Percentiles rank a stretch among this genome's conserved stretches.
Evolutionary conservation across 176 grass and related monocot species (phyloP).

Genomic region (Aegilops bicornis): DNA sequence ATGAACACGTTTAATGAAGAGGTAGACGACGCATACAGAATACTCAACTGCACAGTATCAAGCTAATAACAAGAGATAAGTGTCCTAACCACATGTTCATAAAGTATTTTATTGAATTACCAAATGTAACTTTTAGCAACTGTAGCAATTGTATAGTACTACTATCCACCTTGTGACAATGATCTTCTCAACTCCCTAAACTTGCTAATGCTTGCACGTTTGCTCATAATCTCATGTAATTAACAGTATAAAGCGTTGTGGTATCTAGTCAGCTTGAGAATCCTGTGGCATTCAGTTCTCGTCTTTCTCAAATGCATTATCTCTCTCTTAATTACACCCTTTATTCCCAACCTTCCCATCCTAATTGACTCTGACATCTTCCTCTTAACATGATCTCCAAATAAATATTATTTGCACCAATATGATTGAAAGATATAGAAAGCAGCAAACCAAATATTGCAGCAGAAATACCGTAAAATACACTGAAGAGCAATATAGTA

Average conservation of each 20-base stretch:
- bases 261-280: background rate
- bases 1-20: slow-evolving; percentile 13
- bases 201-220: background rate
- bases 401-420: slow-evolving; percentile 19
- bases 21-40: slow-evolving; percentile 10
- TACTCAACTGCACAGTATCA: background rate
- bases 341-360: background rate
- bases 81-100: background rate
- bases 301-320: background rate
- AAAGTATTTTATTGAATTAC: background rate
- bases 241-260: background rate
- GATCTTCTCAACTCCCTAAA: background rate
- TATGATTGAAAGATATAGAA: slow-evolving; percentile 17
- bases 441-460: background rate
- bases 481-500: slow-evolving; percentile 10
- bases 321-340: background rate
- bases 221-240: background rate
- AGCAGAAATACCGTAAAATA: slow-evolving; percentile 17
- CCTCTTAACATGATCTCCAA: background rate
- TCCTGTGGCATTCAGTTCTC: background rate
- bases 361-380: background rate
- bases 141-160: background rate
- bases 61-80: background rate
- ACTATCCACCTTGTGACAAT: background rate
- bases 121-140: background rate